Conservation (phyloP, 495 filamentous ascomycete genomes). For the Clohesyomyces aquaticus region DNA sequence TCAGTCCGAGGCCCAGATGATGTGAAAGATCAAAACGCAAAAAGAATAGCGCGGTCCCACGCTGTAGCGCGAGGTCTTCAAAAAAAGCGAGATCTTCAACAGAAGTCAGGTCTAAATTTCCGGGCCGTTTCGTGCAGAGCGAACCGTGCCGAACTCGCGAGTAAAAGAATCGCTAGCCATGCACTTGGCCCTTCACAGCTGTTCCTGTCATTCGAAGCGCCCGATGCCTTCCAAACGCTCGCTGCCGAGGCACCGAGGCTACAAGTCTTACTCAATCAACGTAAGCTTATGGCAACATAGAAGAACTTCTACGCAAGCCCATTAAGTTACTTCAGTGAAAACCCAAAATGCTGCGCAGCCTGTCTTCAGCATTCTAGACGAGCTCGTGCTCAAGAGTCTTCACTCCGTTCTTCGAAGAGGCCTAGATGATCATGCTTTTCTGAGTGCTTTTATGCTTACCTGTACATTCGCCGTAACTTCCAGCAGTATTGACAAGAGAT, state of each 20-base stretch:
- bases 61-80: conserved; percentile 44
- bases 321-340: conserved; percentile 25
- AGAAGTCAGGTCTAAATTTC: conserved; percentile 44
- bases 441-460: conserved; percentile 49
- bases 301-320: conserved; percentile 1
- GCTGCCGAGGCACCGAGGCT: conserved; percentile 45
- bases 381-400: conserved; percentile 48
- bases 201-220: conserved; percentile 12
- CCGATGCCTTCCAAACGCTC: conserved; percentile 44
- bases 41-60: conserved; percentile 46
- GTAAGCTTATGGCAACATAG: conserved; percentile 39
- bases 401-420: conserved; percentile 44
- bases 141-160: neutral
- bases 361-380: conserved; percentile 46
- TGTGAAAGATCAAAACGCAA: conserved; percentile 9
- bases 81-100: conserved; percentile 47
- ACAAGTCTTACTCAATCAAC: conserved; percentile 40
- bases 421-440: conserved; percentile 45
- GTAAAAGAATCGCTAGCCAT: conserved; percentile 2
- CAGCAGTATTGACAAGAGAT: conserved; percentile 41
- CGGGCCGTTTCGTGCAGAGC: conserved; percentile 13
- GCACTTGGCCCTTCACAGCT: conserved; percentile 6
- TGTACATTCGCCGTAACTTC: conserved; percentile 40
- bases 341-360: conserved; percentile 40
- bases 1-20: conserved; percentile 41